Evolutionary conservation across 345 rosid species (phyloP).

Genomic region (Combretum micranthum): DNA sequence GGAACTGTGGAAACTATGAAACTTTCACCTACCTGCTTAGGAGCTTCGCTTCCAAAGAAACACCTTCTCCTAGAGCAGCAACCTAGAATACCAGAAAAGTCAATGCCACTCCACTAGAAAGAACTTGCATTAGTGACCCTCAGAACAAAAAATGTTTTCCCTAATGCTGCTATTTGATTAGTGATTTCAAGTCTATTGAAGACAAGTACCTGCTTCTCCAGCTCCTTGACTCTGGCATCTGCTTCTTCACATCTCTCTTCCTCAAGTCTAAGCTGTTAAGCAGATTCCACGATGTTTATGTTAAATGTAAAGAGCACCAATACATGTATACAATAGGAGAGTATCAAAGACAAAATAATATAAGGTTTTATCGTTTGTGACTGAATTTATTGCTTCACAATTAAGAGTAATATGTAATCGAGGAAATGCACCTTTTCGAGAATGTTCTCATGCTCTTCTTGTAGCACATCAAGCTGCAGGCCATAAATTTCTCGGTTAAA

Average conservation of each 20-base stretch:
- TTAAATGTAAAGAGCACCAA: not conserved
- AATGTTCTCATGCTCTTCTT: conserved; percentile 76
- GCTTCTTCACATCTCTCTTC: conserved; percentile 86
- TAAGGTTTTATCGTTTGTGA: too few relatives aligned
- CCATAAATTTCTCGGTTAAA: conserved; percentile 10
- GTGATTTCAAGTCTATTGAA: not conserved
- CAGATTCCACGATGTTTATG: conserved; percentile 13
- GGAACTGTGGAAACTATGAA: too few relatives aligned
- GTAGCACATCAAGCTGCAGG: conserved; percentile 83
- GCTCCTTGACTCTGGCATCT: conserved; percentile 90
- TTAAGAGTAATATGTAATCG: not conserved
- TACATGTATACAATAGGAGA: too few relatives aligned
- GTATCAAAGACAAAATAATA: too few relatives aligned
- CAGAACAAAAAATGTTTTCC: not conserved
- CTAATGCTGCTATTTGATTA: not conserved
- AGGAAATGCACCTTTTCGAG: conserved; percentile 48
- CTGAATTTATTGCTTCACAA: too few relatives aligned
- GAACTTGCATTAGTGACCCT: not conserved
- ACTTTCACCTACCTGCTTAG: conserved; percentile 56
- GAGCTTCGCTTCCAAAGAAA: conserved; percentile 90
- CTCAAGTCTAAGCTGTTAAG: conserved; percentile 72
- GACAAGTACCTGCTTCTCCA: conserved; percentile 84
- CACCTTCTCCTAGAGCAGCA: conserved; percentile 92
- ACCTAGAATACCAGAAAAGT: conserved; percentile 43
- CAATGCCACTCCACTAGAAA: not conserved